Base-by-base conservation (phyloP, 2,329 filamentous ascomycete species). In the Aspergillus fumigatus region DNA sequence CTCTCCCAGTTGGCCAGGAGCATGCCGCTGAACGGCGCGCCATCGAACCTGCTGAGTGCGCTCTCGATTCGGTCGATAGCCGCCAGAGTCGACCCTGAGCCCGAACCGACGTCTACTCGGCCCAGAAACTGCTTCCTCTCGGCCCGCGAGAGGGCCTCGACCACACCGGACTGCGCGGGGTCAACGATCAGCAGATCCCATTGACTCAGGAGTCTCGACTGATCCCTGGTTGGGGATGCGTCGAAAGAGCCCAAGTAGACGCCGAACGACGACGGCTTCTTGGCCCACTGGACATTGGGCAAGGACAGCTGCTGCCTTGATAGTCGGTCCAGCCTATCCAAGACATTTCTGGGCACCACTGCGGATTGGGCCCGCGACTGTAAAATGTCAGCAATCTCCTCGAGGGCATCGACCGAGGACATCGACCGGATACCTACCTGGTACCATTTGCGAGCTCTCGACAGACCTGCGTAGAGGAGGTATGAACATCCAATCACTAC, bases 121-220 rank as follows among this genome's bases (percentile, higher is more conserved):
- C 72, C 74, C 23, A 76, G 43, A 1, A 71, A 52, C 38, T 67
- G 64, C 21, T 55, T 64, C 21, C 52, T 49, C 4, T 60, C 54
- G 25, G 55, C 51, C 14, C 56, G 57, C 8, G 62, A 60, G 53
- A 78, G 65, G 4, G 71, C 74, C 4, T 72, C 65, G 2, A 67
- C 48, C 2, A 77, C 70, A 5, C 74, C 73, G 9, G 53, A 41
- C 56, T 74, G 70, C 19, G 73, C 66, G 2, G 77, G 77, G 59
- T 80, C 76, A 11, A 79, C 67, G 17, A 78, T 68, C 41, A 79
- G 56, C n/a, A 79, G 58, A 52, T 80, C 76, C 74, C 74, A 79
- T 62, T 71, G 66, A 40, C 66, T 54, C n/a, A 79, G 64, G 6
- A 80, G 50, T n/a, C 58, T 62, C 21, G 64, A 54, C 57, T 79